Evolutionary conservation across 1,139 yeast species (phyloP), one percentile per base, ranked within the genome.

Genomic region (Lodderomyces pseudojiufengensis): DNA sequence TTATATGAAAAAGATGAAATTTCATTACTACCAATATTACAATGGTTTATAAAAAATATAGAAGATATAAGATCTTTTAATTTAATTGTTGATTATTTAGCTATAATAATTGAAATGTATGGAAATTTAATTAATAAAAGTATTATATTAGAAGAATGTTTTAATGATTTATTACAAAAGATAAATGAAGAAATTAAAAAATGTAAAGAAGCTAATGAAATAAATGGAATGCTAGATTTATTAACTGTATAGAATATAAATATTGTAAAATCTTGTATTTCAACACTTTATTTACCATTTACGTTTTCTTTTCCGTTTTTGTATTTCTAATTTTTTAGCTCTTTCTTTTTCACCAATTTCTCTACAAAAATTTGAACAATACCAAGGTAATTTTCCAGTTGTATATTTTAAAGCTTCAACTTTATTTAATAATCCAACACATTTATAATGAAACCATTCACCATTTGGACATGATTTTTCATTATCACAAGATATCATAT

Each of bases 161-260:
- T 87, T 38, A 61, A 70, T 33, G 74, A 74, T 40, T 64, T 92
- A 45, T 70, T 73, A 50, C 73, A 72, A 50, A 78, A 77, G 51
- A 72, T 90, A 29, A 74, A 74, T 41, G 56, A 64, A 25, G 97
- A 90, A 61, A 78, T 88, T 28, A 73, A 70, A 41, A 81, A 83
- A 52, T 86, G 96, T 32, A 78, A 80, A 54, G 95, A 90, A 55
- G 95, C 97, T 7, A 84, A 82, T 57, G 84, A 80, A 55, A 80
- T 92, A 34, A 87, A 84, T 50, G 98, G 98, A 42, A 92, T 92
- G 97, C 70, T 92, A 50, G 94, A 87, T 59, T 62, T 92, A 47
- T 70, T 90, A 49, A 78, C 77, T 36, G 73, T 70, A 31, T 70
- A 56, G 43, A n/a, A n/a, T n/a, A n/a, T n/a, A n/a, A n/a, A n/a